Evolutionary conservation across 768 basidiomycete genomes (phyloP).

Genomic region (Auricularia heimuer): DNA sequence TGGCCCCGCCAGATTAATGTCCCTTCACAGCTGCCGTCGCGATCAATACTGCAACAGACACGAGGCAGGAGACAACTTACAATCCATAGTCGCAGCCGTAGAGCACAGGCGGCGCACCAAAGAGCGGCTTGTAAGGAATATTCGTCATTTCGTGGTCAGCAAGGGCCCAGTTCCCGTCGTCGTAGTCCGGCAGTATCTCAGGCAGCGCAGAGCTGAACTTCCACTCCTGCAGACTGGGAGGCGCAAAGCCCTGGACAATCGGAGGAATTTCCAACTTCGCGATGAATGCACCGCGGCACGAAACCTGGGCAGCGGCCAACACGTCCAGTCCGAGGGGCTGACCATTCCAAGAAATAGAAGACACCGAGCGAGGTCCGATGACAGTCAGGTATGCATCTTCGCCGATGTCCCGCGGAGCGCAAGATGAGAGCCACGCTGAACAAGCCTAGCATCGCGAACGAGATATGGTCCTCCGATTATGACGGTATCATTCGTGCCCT

Average conservation of each 20-base stretch:
- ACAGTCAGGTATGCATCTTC: slow-evolving; percentile 47
- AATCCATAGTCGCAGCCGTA: slow-evolving; percentile 85
- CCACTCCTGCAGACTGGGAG: slow-evolving; percentile 47
- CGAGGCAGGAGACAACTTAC: slow-evolving; percentile 30
- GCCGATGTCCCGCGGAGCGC: slow-evolving; percentile 63
- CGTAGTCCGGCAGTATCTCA: slow-evolving; percentile 47
- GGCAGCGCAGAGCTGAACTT: slow-evolving; percentile 67
- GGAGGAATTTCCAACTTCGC: slow-evolving; percentile 28
- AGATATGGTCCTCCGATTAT: slow-evolving; percentile 42
- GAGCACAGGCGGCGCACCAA: slow-evolving; percentile 67
- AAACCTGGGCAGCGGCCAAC: background rate
- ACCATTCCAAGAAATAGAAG: slow-evolving; percentile 66
- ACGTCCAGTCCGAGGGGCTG: slow-evolving; percentile 19
- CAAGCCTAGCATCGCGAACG: slow-evolving; percentile 31
- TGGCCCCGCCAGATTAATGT: slow-evolving; percentile 75
- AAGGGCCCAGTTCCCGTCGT: slow-evolving; percentile 53
- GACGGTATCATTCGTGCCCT: slow-evolving; percentile 62
- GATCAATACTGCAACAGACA: slow-evolving; percentile 2
- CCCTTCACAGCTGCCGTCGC: slow-evolving; percentile 59
- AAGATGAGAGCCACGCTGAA: slow-evolving; percentile 24
- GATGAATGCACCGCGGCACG: slow-evolving; percentile 35
- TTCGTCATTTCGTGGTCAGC: slow-evolving; percentile 70
- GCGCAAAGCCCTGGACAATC: background rate
- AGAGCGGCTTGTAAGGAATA: slow-evolving; percentile 56
- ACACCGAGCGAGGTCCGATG: slow-evolving; percentile 46